Conservation (phyloP, 306 rosid species). For the Senna siamea region DNA sequence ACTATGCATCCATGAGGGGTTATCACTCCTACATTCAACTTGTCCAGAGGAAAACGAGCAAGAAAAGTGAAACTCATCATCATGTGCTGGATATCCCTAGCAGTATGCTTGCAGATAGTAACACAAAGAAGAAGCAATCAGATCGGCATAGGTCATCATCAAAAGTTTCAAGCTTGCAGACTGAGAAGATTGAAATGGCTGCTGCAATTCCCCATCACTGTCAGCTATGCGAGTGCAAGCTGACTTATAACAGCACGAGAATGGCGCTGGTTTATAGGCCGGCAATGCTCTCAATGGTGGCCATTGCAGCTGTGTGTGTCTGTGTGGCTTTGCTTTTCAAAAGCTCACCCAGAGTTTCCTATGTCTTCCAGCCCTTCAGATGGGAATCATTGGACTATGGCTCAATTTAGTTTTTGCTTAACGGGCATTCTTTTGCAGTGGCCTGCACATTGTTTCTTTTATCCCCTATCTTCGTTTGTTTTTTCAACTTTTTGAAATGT, state of each 20-base stretch:
- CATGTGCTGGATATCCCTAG: conserved; percentile 70
- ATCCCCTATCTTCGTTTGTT: not conserved
- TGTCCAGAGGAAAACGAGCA: conserved; percentile 62
- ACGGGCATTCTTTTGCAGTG: conserved; percentile 21
- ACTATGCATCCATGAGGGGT: conserved; percentile 68
- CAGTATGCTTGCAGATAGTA: conserved; percentile 42
- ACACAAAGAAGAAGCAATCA: conserved; percentile 47
- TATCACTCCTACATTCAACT: conserved; percentile 68
- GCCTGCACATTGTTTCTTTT: not conserved
- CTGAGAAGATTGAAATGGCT: conserved; percentile 42
- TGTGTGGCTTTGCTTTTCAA: conserved; percentile 90
- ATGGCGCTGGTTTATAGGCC: conserved; percentile 72
- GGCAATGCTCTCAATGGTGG: conserved; percentile 78
- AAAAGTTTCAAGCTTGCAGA: conserved; percentile 58
- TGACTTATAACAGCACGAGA: conserved; percentile 45
- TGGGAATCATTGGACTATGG: conserved; percentile 85
- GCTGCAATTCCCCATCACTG: conserved; percentile 43
- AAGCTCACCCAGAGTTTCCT: conserved; percentile 74
- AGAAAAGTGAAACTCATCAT: conserved; percentile 49
- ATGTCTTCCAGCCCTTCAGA: conserved; percentile 72
- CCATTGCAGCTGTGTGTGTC: conserved; percentile 87
- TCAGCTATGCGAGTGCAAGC: conserved; percentile 53
- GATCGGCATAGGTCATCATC: conserved; percentile 37
- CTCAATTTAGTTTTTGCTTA: conserved; percentile 48
- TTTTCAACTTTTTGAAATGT: conserved; percentile 2